Conservation (phyloP, 345 rosid species). For the Microthlaspi erraticum region DNA sequence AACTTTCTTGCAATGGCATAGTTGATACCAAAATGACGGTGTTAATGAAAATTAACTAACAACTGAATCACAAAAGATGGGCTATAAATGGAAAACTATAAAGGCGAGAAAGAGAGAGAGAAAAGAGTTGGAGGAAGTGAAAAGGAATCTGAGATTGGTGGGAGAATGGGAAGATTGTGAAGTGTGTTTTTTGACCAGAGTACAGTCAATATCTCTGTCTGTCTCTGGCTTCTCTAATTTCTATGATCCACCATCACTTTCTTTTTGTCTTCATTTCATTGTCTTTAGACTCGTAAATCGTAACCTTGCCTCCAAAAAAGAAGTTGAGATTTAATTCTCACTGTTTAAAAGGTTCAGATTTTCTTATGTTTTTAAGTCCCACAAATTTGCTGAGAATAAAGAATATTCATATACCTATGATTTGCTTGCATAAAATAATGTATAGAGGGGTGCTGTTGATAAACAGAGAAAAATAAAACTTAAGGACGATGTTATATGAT, state of each 20-base stretch:
- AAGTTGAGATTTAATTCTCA: neutral
- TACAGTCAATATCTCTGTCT: slow-evolving; percentile 40
- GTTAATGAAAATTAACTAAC: slow-evolving; percentile 16
- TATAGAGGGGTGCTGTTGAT: neutral
- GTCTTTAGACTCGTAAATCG: slow-evolving; percentile 8
- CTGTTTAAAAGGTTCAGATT: neutral
- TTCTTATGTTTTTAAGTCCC: neutral
- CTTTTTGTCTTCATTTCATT: slow-evolving; percentile 36
- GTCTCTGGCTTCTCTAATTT: slow-evolving; percentile 22
- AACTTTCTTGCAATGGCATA: slow-evolving; percentile 30
- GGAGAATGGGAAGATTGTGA: slow-evolving; percentile 44
- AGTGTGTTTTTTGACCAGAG: slow-evolving; percentile 40
- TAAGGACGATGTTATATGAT: slow-evolving; percentile 10
- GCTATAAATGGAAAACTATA: slow-evolving; percentile 23
- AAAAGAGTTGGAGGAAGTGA: slow-evolving; percentile 27
- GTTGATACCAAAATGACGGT: slow-evolving; percentile 12
- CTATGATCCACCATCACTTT: slow-evolving; percentile 27
- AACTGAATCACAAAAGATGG: slow-evolving; percentile 25
- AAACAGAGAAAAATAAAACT: too few species aligned
- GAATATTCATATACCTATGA: neutral
- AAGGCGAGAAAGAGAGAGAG: slow-evolving; percentile 7
- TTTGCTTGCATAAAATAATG: neutral
- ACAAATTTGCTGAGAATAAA: neutral
- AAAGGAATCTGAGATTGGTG: slow-evolving; percentile 44
- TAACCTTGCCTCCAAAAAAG: neutral